A percentile compares a stretch with the other conserved stretches of the same genome.
phyloP scores from a whole-genome alignment of 495 filamentous ascomycete species.

The Penicillium chermesinum region DNA sequence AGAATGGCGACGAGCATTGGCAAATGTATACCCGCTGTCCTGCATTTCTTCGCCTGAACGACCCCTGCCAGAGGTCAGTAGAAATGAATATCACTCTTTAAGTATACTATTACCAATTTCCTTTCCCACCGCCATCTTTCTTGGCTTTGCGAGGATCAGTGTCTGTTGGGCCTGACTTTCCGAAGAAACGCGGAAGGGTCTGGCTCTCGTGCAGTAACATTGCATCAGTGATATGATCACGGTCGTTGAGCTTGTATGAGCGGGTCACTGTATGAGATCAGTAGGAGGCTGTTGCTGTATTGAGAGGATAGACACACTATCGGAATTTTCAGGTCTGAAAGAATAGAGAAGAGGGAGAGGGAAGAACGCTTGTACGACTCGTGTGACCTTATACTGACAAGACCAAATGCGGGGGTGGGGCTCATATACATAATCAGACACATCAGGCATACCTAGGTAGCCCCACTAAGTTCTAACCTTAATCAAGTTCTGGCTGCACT shows the following conservation, averaged over 20 bases:
- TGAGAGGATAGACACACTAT: too few relatives aligned
- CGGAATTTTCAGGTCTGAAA: neutral
- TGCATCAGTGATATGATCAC: slow-evolving; percentile 70
- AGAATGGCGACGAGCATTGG: slow-evolving; percentile 84
- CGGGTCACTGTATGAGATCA: slow-evolving; percentile 92
- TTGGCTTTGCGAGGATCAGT: slow-evolving; percentile 87
- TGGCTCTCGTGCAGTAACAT: slow-evolving; percentile 64
- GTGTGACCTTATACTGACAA: too few relatives aligned
- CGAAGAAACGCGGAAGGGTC: slow-evolving; percentile 84
- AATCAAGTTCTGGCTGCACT: too few relatives aligned
- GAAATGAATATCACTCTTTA: too few relatives aligned
- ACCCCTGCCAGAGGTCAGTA: slow-evolving; percentile 54
- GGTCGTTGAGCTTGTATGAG: slow-evolving; percentile 86
- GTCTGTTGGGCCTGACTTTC: slow-evolving; percentile 77
- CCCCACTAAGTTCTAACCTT: too few relatives aligned
- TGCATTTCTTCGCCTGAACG: slow-evolving; percentile 74
- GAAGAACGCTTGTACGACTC: too few relatives aligned
- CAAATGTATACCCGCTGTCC: slow-evolving; percentile 72
- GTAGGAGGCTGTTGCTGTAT: too few relatives aligned
- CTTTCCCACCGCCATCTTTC: slow-evolving; percentile 90
- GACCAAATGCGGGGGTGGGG: too few relatives aligned
- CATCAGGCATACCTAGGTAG: too few relatives aligned
- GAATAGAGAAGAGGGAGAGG: neutral
- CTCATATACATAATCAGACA: too few relatives aligned
- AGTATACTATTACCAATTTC: too few relatives aligned